Evolutionary conservation across 2,329 filamentous ascomycete species (phyloP).

Genomic region (Talaromyces sp.): DNA sequence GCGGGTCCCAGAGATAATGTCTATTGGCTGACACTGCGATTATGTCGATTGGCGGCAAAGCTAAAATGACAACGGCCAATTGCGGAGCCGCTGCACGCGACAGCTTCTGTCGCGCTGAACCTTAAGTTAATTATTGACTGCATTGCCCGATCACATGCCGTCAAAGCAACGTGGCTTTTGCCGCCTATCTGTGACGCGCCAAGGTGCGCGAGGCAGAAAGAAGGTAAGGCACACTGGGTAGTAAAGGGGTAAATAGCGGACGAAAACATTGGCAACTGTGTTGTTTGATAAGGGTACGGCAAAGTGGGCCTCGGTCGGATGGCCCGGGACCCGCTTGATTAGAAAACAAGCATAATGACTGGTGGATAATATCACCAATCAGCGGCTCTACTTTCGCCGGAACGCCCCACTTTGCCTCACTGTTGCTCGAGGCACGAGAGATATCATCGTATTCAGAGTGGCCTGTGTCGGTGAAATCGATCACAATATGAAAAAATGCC

Average conservation of each 20-base stretch:
- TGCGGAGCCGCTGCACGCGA: background rate
- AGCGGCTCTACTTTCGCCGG: background rate
- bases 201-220: background rate
- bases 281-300: background rate
- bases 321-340: background rate
- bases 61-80: background rate
- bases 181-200: background rate
- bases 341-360: too few species aligned
- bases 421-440: too few species aligned
- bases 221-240: background rate
- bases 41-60: background rate
- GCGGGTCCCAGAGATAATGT: background rate
- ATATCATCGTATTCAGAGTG: too few species aligned
- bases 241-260: background rate
- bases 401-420: background rate
- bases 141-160: background rate
- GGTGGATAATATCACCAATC: background rate
- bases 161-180: background rate
- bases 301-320: background rate
- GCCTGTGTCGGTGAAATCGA: too few species aligned
- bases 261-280: background rate
- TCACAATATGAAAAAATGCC: too few species aligned
- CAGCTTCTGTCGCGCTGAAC: background rate
- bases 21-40: background rate
- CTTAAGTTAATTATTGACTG: background rate